Evolutionary conservation across 805 yeast species (phyloP).

Genomic region (Lachancea mirantina): DNA sequence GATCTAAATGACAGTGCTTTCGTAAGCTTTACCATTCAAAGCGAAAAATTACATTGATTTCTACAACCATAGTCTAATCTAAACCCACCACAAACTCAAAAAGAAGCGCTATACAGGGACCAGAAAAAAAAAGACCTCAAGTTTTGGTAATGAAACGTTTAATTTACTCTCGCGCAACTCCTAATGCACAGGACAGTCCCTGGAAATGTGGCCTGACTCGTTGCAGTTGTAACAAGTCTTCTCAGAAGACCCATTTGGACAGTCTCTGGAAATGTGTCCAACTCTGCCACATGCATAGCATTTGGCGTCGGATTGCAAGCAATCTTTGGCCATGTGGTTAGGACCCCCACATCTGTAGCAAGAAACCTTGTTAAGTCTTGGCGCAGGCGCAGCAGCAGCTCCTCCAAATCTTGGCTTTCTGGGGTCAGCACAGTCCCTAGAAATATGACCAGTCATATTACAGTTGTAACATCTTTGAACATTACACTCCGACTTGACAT

Average conservation of each 20-base stretch:
- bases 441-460: slow-evolving; percentile 71
- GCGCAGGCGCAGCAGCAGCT: background rate
- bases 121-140: background rate
- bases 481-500: slow-evolving; percentile 77
- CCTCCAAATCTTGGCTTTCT: slow-evolving; percentile 21
- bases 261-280: slow-evolving; percentile 86
- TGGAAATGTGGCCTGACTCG: slow-evolving; percentile 77
- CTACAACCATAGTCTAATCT: slow-evolving; percentile 3
- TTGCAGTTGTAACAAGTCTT: slow-evolving; percentile 43
- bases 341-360: slow-evolving; percentile 92
- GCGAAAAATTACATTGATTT: background rate
- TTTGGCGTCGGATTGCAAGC: slow-evolving; percentile 67
- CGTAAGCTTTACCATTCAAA: background rate
- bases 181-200: slow-evolving; percentile 47
- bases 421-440: slow-evolving; percentile 63
- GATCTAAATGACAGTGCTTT: background rate
- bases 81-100: slow-evolving; percentile 8
- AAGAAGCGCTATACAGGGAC: background rate
- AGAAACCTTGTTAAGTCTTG: slow-evolving; percentile 33
- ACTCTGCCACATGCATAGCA: slow-evolving; percentile 90
- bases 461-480: slow-evolving; percentile 75
- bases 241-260: slow-evolving; percentile 52
- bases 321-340: slow-evolving; percentile 88
- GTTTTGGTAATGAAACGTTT: background rate
- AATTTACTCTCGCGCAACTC: background rate